phyloP scores from a whole-genome alignment of 257 asterid genomes.

The Paraleonurus japonicus region DNA sequence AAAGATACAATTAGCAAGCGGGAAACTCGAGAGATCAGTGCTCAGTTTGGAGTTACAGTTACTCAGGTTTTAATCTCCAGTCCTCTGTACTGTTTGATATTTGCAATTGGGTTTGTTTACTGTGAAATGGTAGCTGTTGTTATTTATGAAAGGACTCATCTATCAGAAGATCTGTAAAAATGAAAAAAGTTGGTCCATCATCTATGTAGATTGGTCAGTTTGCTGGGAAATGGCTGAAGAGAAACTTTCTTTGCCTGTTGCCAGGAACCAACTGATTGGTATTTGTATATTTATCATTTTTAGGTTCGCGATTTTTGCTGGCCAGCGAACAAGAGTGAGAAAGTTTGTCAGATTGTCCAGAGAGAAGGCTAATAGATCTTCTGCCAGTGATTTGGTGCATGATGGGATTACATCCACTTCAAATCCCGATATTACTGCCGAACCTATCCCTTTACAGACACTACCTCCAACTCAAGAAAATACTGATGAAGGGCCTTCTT shows the following conservation, averaged over 20 bases:
- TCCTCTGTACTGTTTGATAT: background rate
- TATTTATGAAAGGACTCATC: background rate
- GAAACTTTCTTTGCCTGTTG: background rate
- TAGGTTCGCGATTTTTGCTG: conserved; percentile 84
- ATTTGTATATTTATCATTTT: conserved; percentile 17
- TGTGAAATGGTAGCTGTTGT: background rate
- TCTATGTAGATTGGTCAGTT: background rate
- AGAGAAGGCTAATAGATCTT: conserved; percentile 54
- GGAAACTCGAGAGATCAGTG: conserved; percentile 89
- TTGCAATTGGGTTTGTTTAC: conserved; percentile 8
- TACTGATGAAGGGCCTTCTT: conserved; percentile 59
- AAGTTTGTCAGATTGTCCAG: conserved; percentile 63
- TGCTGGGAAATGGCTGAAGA: background rate
- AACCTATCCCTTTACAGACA: conserved; percentile 62
- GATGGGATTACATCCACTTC: conserved; percentile 42
- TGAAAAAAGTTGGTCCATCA: background rate
- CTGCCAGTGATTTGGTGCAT: conserved; percentile 38
- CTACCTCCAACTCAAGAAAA: conserved; percentile 57
- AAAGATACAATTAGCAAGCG: conserved; percentile 87
- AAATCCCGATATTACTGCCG: conserved; percentile 43
- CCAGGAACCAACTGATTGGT: conserved; percentile 7
- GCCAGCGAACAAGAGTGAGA: conserved; percentile 85
- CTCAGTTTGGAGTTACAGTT: conserved; percentile 89
- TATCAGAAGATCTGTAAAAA: background rate
- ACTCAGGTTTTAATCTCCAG: conserved; percentile 63